Conservation (phyloP, 352 stramenopile species). For the Phytopythium vexans region DNA sequence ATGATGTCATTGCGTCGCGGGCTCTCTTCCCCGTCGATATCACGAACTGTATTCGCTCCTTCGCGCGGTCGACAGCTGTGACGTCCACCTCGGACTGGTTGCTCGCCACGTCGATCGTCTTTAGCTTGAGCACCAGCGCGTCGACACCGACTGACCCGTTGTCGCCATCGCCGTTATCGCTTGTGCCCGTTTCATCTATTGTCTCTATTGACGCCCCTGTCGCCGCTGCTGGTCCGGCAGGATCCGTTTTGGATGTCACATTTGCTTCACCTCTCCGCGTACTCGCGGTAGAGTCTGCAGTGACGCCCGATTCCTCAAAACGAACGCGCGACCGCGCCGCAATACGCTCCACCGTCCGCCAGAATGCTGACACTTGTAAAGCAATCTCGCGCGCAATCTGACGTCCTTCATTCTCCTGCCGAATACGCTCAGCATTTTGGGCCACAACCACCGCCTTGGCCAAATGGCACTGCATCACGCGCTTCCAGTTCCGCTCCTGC, state of each 20-base stretch:
- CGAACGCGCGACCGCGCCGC: slow-evolving; percentile 71
- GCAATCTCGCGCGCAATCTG: slow-evolving; percentile 66
- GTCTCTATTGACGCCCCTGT: slow-evolving; percentile 10
- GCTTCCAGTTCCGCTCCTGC: slow-evolving; percentile 97
- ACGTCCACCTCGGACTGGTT: slow-evolving; percentile 5
- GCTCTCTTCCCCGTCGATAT: slow-evolving; percentile 19
- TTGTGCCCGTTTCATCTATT: slow-evolving; percentile 12
- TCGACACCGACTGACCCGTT: slow-evolving; percentile 4
- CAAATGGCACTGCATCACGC: slow-evolving; percentile 56
- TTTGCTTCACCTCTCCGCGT: not conserved
- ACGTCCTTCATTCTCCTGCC: slow-evolving; percentile 59
- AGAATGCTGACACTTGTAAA: slow-evolving; percentile 75
- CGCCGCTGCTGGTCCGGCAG: slow-evolving; percentile 1
- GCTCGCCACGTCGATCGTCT: slow-evolving; percentile 31
- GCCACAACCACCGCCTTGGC: slow-evolving; percentile 61
- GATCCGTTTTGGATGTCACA: not conserved
- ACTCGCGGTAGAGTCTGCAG: not conserved
- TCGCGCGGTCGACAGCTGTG: slow-evolving; percentile 8
- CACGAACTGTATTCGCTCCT: slow-evolving; percentile 2
- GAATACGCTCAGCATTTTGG: slow-evolving; percentile 63
- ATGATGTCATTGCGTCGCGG: slow-evolving; percentile 32
- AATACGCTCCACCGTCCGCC: slow-evolving; percentile 83
- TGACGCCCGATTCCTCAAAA: slow-evolving; percentile 32
- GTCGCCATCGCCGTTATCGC: slow-evolving; percentile 15
- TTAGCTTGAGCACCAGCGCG: slow-evolving; percentile 29